A percentile compares a stretch with the other conserved stretches of the same genome.
Evolutionary conservation across 192 early-diverging fungal genomes (phyloP).

Genomic region (Dispira simplex): DNA sequence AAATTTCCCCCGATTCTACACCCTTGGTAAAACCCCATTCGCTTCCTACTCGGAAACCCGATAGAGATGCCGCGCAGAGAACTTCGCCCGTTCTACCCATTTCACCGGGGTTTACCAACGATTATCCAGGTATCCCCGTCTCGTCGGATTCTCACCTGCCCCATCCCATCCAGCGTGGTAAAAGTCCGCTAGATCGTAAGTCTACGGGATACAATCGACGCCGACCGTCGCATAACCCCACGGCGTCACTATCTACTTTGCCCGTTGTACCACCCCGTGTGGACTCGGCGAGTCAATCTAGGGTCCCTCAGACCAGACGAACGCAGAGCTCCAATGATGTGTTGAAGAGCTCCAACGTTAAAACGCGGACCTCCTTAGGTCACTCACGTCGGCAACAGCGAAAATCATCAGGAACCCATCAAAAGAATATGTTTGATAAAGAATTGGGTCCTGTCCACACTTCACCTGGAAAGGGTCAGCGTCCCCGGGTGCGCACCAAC

Average conservation of each 20-base stretch:
- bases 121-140: neutral
- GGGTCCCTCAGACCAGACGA: neutral
- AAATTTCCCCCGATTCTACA: neutral
- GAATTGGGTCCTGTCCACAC: neutral
- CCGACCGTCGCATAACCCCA: neutral
- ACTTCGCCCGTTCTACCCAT: neutral
- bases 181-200: neutral
- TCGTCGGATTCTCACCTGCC: too few species aligned
- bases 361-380: neutral
- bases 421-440: neutral
- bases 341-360: neutral
- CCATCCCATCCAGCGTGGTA: neutral
- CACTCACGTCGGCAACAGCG: neutral
- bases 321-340: neutral
- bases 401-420: neutral
- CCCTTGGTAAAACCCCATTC: neutral
- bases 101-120: neutral
- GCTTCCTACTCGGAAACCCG: neutral
- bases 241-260: neutral
- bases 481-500: neutral
- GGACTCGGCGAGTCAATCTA: neutral
- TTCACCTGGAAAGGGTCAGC: neutral
- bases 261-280: neutral
- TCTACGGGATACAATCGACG: neutral
- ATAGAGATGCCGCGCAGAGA: neutral